Evolutionary conservation across 2,329 filamentous ascomycete genomes (phyloP).

Genomic region (Scytalidium sp.): DNA sequence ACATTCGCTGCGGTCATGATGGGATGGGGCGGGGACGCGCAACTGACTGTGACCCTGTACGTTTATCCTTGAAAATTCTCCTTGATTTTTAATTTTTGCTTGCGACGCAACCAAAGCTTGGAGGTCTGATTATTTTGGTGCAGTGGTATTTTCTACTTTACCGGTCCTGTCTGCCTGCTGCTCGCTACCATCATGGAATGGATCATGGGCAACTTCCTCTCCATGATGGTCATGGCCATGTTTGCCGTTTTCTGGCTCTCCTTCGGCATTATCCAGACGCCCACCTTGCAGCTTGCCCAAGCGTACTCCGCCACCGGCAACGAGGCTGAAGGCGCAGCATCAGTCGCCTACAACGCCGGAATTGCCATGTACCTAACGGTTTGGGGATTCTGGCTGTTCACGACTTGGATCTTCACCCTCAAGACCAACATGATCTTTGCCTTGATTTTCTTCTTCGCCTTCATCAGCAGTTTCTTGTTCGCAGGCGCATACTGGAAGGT

Average conservation of each 20-base stretch:
- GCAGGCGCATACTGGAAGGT: conserved; percentile 45
- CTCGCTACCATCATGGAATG: conserved; percentile 47
- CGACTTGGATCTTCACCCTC: conserved; percentile 46
- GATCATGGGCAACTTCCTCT: conserved; percentile 47
- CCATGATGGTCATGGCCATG: conserved; percentile 48
- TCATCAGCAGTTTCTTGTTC: conserved; percentile 39
- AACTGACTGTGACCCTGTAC: conserved; percentile 17
- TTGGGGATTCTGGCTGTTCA: conserved; percentile 47
- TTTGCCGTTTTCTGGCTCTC: conserved; percentile 46
- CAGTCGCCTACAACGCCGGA: conserved; percentile 42
- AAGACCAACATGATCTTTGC: conserved; percentile 47
- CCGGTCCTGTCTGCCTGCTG: conserved; percentile 40
- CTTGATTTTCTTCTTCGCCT: conserved; percentile 43
- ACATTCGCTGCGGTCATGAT: conserved; percentile 18
- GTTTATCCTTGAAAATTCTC: too few relatives aligned
- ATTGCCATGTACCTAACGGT: conserved; percentile 46
- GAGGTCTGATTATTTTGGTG: background rate
- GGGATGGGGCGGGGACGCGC: conserved; percentile 20
- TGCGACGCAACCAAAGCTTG: background rate
- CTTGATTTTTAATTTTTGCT: background rate
- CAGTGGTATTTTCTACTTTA: background rate
- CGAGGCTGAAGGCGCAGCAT: conserved; percentile 38
- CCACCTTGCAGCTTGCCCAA: conserved; percentile 39
- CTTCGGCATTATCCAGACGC: conserved; percentile 46
- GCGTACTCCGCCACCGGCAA: conserved; percentile 34